Base-by-base conservation (phyloP, 148 eudicot genomes). In the Persicaria tinctoria region DNA sequence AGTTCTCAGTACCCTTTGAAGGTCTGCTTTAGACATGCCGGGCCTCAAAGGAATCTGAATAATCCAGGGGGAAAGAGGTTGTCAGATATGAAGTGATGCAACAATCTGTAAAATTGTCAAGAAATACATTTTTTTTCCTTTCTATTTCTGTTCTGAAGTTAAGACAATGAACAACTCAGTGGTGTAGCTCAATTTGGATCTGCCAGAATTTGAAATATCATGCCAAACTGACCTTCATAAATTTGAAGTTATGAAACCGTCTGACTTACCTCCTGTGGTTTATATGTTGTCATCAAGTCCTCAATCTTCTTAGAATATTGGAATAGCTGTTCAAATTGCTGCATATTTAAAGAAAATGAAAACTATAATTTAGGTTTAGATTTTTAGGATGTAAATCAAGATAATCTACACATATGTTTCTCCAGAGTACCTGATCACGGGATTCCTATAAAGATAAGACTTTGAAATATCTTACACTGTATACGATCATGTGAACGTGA, bases 251-350 rank as follows among this genome's bases (percentile, higher is more conserved):
- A 64, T 9, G 57, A 20, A 48, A 46, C 46, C 47, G 69, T n/a
- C 81, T 32, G 41, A 32, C 84, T 84, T 68, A 94, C 98, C 97
- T 94, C 98, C 82, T 94, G 97, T 56, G 98, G 90, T 6, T 91
- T 73, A 73, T 90, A 80, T 45, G 90, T 87, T 77, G 77, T 78
- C 90, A 94, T 86, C 73, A 87, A 83, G 82, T 91, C 97, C 93
- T 94, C 97, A 76, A 94, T 87, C 84, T 80, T 94, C 74, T 89
- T 86, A 48, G 91, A 92, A 82, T 87, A 94, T 76, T 88, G 96
- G 81, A 94, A 94, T 76, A 94, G 97, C 17, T 88, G 85, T 80
- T 94, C 98, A 84, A 94, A 94, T 87, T 94, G 97, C 98, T 94
- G 85, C 77, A 77, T 73, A 82, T 45, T 63, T 16, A 0, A 38